Conservation (phyloP, 202 grass and related monocot species). For the Setaria viridis region DNA sequence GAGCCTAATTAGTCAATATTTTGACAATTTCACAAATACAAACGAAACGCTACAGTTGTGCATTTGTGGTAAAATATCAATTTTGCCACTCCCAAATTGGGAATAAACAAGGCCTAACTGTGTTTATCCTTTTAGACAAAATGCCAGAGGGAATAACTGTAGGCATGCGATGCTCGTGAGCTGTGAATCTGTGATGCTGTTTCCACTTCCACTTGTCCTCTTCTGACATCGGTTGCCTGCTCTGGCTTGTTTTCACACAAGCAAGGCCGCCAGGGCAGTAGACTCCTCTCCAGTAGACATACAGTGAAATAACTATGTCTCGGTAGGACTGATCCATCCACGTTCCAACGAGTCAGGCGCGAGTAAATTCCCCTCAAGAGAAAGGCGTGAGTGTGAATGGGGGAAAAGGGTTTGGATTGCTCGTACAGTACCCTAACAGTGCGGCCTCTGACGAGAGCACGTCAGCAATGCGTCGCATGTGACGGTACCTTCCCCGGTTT, state of each 20-base stretch:
- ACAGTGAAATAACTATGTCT: neutral
- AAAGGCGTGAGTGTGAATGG: conserved; percentile 21
- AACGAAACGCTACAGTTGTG: no score
- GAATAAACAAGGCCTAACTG: no score
- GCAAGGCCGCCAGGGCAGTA: neutral
- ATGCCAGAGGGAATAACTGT: neutral
- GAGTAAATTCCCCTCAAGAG: conserved; percentile 21
- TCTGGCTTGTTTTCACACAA: neutral
- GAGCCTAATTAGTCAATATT: no score
- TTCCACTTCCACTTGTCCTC: conserved; percentile 3
- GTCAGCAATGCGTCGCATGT: conserved; percentile 49
- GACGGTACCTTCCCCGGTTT: conserved; percentile 34
- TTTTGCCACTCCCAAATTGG: no score
- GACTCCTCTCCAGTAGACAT: neutral
- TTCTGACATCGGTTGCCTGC: neutral
- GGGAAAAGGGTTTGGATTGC: neutral
- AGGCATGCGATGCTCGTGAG: conserved; percentile 16
- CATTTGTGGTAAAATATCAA: no score
- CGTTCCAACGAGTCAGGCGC: conserved; percentile 16
- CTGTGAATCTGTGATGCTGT: neutral
- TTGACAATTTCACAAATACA: no score
- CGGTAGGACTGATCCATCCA: neutral
- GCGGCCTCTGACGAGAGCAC: conserved; percentile 22
- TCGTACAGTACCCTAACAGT: neutral
- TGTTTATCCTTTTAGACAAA: neutral